These are phyloP conservation scores for Xylariaceae sp. DNA, from an alignment of 2,329 filamentous ascomycete genomes.

Conservation along the genomic window DNA sequence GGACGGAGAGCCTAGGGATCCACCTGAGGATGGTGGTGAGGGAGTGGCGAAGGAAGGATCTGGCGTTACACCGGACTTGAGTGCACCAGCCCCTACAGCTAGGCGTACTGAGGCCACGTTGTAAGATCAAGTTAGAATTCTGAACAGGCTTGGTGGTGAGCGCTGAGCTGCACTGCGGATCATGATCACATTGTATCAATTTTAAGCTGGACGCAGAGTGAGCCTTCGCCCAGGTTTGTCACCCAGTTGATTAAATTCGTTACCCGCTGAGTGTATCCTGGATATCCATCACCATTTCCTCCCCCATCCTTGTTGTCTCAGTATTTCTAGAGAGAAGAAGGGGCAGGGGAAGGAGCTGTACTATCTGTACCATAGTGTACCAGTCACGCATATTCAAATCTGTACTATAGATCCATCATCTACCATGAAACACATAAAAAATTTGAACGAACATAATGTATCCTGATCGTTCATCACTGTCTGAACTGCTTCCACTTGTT, in stretches of 20 bases:
- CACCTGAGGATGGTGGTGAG: slow-evolving; percentile 10
- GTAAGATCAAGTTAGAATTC: too few species aligned
- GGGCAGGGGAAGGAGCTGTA: slow-evolving; percentile 7
- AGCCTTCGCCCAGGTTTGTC: too few species aligned
- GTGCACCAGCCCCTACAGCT: too few species aligned
- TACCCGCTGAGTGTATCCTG: slow-evolving; percentile 12
- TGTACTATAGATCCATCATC: slow-evolving; percentile 16
- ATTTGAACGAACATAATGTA: slow-evolving; percentile 11
- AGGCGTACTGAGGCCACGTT: too few species aligned
- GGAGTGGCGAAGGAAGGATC: slow-evolving; percentile 13
- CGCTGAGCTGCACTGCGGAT: slow-evolving; percentile 2
- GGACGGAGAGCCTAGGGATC: slow-evolving; percentile 2
- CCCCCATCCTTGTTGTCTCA: too few species aligned
- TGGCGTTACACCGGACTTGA: too few species aligned
- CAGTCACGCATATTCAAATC: slow-evolving; percentile 15
- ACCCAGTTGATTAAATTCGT: slow-evolving; percentile 8
- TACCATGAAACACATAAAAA: slow-evolving; percentile 2
- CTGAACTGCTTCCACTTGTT: neutral
- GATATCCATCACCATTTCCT: slow-evolving; percentile 8
- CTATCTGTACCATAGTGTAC: slow-evolving; percentile 26
- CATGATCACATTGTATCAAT: too few species aligned
- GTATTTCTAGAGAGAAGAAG: slow-evolving; percentile 11
- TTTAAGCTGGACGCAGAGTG: too few species aligned
- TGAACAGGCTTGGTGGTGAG: too few species aligned
- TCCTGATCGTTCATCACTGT: too few species aligned